Conservation (phyloP, 2,329 filamentous ascomycete genomes). For the Lanzia echinophila region DNA sequence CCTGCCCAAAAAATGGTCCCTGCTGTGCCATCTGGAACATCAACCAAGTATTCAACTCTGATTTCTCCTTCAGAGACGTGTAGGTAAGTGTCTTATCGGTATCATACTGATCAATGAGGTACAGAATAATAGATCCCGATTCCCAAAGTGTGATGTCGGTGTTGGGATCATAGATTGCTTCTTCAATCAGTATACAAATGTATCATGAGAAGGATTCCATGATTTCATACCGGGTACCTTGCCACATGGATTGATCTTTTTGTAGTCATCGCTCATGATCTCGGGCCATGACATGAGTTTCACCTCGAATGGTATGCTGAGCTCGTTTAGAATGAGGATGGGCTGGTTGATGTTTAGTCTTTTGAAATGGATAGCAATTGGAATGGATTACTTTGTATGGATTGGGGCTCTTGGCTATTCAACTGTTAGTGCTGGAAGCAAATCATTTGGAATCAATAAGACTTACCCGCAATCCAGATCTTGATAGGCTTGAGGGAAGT, state of each 20-base stretch:
- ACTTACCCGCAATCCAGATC: too few species aligned
- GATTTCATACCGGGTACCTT: conserved; percentile 19
- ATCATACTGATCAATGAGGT: conserved; percentile 37
- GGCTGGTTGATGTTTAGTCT: too few species aligned
- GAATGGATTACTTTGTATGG: too few species aligned
- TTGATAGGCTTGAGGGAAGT: too few species aligned
- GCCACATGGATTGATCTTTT: conserved; percentile 26
- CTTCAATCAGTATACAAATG: neutral
- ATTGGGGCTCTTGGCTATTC: too few species aligned
- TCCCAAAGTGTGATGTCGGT: conserved; percentile 40
- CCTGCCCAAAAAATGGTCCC: conserved; percentile 4
- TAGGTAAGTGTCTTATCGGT: conserved; percentile 33
- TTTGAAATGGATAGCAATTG: too few species aligned
- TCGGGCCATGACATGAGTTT: too few species aligned
- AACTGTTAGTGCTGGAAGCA: too few species aligned
- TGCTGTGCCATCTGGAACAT: conserved; percentile 32
- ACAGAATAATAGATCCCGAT: conserved; percentile 40
- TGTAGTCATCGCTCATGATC: too few species aligned
- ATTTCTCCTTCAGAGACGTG: conserved; percentile 26
- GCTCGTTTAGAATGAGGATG: too few species aligned
- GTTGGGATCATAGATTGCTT: conserved; percentile 28
- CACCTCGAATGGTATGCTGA: too few species aligned
- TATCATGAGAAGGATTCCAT: neutral
- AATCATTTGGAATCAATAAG: too few species aligned
- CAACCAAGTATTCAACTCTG: conserved; percentile 33